phyloP scores from a whole-genome alignment of 73 alveolate genomes.

The Paramecium biaurelia region DNA sequence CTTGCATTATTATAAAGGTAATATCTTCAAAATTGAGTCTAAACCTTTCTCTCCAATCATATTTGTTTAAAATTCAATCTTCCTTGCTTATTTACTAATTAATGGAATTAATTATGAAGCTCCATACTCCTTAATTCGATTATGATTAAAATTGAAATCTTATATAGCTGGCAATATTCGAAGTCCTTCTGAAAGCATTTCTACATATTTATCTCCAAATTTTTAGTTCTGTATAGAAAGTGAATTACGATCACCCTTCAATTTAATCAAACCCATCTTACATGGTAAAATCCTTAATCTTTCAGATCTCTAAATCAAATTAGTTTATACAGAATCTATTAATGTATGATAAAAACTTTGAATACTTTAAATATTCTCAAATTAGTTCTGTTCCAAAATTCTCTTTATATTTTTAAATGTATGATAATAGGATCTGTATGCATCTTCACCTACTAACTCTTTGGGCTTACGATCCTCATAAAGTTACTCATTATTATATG shows the following conservation, averaged over 20 bases:
- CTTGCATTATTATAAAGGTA: constrained; percentile 6
- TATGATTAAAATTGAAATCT: constrained; percentile 31
- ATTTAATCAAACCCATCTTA: constrained; percentile 54
- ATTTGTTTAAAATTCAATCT: constrained; percentile 15
- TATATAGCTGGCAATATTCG: background rate
- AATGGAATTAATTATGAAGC: constrained; percentile 10
- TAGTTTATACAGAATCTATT: constrained; percentile 39
- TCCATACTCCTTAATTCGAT: constrained; percentile 35
- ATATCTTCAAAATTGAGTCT: background rate
- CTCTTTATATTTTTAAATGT: constrained; percentile 24
- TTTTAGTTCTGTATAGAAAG: background rate
- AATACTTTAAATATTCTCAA: background rate
- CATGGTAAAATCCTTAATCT: constrained; percentile 41
- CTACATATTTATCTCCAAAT: constrained; percentile 60
- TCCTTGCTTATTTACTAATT: constrained; percentile 54
- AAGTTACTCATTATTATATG: constrained; percentile 4
- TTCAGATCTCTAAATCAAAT: background rate
- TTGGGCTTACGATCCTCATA: constrained; percentile 34
- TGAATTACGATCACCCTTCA: background rate
- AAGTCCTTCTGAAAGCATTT: constrained; percentile 36
- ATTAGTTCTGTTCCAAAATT: constrained; percentile 12
- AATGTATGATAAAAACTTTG: no score
- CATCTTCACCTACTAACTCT: constrained; percentile 6
- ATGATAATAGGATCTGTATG: background rate
- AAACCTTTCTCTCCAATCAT: background rate